Base-by-base conservation (phyloP, 345 rosid species). In the Pistacia atlantica region DNA sequence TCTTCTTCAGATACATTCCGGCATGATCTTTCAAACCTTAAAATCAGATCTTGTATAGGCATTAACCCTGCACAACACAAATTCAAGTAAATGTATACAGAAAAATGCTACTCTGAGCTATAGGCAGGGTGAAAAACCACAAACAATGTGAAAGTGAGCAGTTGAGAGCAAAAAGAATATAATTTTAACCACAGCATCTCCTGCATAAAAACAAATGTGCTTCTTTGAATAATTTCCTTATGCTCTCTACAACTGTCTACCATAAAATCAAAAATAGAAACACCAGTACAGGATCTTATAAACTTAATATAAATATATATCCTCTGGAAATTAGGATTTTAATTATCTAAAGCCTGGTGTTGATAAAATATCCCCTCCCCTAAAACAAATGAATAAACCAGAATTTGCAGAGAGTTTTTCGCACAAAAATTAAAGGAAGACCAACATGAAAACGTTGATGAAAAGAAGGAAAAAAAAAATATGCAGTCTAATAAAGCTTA, bases 11-110 rank as follows among this genome's bases (percentile, higher is more conserved):
- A 93, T 80, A 91, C 91, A 71, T 87, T 69, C 65, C 99, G 86
- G 84, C 99, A 96, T 45, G 89, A 80, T 70, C 76, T 86, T 85
- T 96, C 99, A 86, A 96, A 93, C 83, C 84, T 81, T 75, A 90
- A 79, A 83, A 96, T 93, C 70, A 96, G 89, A 84, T 89, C 93
- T 64, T 95, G 91, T 82, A 93, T 89, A 55, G 93, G 78, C 86
- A 96, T 96, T 82, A 96, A 66, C 75, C 97, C 98, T 96, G 92
- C 78, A 81, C 46, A 83, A 77, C 69, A 67, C 71, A 57, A 78
- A 25, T 35, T 17, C 38, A n/a, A 33, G 13, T 33, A 11, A 49
- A 22, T 45, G 60, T 20, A 31, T 28, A 16, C 54, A 14, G 38
- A 46, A 25, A 65, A 77, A 69, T 67, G 33, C 42, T 73, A 64